Percentiles rank a stretch among this genome's conserved stretches.
Conservation (phyloP, 305 asterid genomes). For the Withania somnifera region DNA sequence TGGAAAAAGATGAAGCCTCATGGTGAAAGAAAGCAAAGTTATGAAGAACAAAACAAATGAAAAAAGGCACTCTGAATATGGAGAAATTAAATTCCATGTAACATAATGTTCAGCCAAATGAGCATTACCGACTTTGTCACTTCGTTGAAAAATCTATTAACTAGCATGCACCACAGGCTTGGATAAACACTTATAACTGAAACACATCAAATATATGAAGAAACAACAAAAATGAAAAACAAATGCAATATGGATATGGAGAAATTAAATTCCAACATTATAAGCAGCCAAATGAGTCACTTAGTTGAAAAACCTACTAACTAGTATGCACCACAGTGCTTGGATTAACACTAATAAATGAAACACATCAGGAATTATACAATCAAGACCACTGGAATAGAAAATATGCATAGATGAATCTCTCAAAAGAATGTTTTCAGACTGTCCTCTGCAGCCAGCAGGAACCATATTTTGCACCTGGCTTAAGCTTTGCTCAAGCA, state of each 20-base stretch:
- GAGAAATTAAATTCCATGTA: background rate
- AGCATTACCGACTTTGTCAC: too few species aligned
- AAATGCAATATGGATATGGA: background rate
- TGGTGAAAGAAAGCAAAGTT: too few species aligned
- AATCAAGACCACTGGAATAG: background rate
- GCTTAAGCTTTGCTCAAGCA: conserved; percentile 31
- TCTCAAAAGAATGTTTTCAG: background rate
- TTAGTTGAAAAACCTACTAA: background rate
- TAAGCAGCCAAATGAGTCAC: background rate
- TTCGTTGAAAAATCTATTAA: background rate
- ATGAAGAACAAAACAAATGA: too few species aligned
- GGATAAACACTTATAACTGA: background rate
- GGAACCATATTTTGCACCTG: conserved; percentile 38
- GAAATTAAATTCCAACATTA: background rate
- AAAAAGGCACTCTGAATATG: background rate
- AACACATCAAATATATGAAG: background rate
- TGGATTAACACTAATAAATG: background rate
- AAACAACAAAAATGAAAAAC: too few species aligned
- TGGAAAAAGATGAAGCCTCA: too few species aligned
- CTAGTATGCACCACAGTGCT: background rate
- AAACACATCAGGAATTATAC: background rate
- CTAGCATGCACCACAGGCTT: background rate
- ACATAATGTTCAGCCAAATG: background rate
- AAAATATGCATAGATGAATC: background rate
- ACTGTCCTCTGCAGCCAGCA: conserved; percentile 36